phyloP scores from a whole-genome alignment of 2,329 filamentous ascomycete genomes.

The Verruconis gallopava region DNA sequence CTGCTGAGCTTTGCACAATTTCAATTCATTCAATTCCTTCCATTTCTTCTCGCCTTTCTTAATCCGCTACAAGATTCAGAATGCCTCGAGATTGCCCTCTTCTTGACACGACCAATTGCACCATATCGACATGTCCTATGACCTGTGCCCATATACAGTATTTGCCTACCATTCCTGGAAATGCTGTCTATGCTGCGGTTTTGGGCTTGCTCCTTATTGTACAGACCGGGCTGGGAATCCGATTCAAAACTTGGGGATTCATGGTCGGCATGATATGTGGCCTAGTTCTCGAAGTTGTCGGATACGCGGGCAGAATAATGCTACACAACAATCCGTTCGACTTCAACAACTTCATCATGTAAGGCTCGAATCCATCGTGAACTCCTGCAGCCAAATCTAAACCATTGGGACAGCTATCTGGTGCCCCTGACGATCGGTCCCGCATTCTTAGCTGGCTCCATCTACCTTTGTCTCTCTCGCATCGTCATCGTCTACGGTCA shows the following conservation, averaged over 20 bases:
- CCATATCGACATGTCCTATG: constrained; percentile 32
- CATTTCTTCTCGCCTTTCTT: no score
- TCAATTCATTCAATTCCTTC: no score
- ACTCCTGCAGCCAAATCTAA: no score
- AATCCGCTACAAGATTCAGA: no score
- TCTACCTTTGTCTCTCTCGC: constrained; percentile 48
- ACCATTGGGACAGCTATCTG: constrained; percentile 18
- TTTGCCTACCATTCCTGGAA: constrained; percentile 37
- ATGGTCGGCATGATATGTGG: constrained; percentile 37
- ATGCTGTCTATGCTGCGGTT: constrained; percentile 39
- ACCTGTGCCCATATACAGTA: constrained; percentile 40
- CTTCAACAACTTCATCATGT: constrained; percentile 36
- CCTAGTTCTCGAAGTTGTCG: constrained; percentile 38
- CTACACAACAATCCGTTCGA: constrained; percentile 41
- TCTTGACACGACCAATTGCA: constrained; percentile 15
- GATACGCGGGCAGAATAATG: constrained; percentile 43
- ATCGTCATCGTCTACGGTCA: constrained; percentile 27
- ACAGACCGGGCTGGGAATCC: constrained; percentile 37
- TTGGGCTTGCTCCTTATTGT: constrained; percentile 36
- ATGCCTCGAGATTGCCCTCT: background rate
- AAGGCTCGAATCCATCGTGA: no score
- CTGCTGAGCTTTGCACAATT: no score
- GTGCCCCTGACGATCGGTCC: constrained; percentile 45
- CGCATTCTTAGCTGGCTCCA: constrained; percentile 47
- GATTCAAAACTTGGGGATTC: constrained; percentile 43